These are phyloP conservation scores for Gaultheria prostrata DNA, from an alignment of 148 eudicot genomes.

Conservation along the genomic window DNA sequence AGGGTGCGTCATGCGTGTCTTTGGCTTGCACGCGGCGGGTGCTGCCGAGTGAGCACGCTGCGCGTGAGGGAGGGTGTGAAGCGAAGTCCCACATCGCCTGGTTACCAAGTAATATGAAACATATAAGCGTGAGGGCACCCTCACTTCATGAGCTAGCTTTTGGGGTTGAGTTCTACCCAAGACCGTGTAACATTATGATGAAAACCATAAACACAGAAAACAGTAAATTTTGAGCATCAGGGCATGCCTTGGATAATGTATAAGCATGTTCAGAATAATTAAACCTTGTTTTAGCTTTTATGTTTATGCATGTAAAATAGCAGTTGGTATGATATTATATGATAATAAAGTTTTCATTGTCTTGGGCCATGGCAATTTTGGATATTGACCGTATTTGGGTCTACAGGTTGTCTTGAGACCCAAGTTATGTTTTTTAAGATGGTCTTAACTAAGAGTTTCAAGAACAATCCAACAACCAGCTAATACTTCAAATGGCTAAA, in stretches of 20 bases:
- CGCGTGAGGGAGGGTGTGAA: too few relatives aligned
- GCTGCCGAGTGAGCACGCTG: too few relatives aligned
- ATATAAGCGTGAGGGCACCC: too few relatives aligned
- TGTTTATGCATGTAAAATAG: not conserved
- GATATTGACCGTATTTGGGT: not conserved
- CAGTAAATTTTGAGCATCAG: not conserved
- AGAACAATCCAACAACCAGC: too few relatives aligned
- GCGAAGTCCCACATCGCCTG: too few relatives aligned
- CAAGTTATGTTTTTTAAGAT: not conserved
- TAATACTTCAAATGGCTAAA: too few relatives aligned
- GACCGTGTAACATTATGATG: not conserved
- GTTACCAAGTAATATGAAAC: too few relatives aligned
- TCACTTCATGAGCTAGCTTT: too few relatives aligned
- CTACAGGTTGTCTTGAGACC: not conserved
- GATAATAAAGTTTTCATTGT: not conserved
- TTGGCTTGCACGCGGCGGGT: too few relatives aligned
- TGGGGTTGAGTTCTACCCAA: too few relatives aligned
- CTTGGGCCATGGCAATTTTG: not conserved
- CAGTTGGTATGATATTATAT: not conserved
- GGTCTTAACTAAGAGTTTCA: too few relatives aligned
- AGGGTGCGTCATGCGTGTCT: too few relatives aligned
- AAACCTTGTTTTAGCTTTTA: not conserved
- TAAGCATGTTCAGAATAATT: not conserved
- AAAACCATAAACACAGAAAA: not conserved
- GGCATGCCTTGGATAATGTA: conserved; percentile 1